Percentiles rank a stretch among this genome's conserved stretches.
These are phyloP conservation scores for Solanum commersonii DNA, from an alignment of 257 asterid genomes.

Conservation along the genomic window DNA sequence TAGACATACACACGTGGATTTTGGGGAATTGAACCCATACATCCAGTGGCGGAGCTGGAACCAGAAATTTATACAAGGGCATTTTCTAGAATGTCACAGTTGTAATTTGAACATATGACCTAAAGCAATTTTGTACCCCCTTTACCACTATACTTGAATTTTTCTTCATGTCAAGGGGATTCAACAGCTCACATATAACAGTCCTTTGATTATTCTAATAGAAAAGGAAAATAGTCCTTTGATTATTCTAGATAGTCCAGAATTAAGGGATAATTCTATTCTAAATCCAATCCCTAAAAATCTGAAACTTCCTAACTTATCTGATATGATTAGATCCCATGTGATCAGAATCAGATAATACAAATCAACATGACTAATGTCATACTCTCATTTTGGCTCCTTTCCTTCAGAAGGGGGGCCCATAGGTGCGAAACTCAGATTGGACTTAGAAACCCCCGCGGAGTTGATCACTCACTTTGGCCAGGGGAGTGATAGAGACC, in stretches of 20 bases:
- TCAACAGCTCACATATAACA: background rate
- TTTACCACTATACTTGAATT: background rate
- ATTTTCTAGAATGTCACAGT: background rate
- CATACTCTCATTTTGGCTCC: background rate
- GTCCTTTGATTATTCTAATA: background rate
- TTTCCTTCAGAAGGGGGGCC: background rate
- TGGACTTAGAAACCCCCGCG: background rate
- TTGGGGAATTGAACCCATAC: background rate
- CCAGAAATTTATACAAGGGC: background rate
- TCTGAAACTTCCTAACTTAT: background rate
- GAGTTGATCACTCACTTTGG: background rate
- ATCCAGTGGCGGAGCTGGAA: background rate
- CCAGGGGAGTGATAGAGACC: background rate
- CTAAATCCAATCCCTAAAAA: background rate
- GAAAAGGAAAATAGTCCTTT: background rate
- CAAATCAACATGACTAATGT: background rate
- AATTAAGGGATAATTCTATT: background rate
- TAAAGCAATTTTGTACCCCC: background rate
- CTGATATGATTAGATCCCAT: background rate
- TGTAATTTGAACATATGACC: background rate
- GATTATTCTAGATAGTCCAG: background rate
- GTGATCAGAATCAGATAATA: background rate
- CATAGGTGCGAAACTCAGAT: background rate
- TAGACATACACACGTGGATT: background rate
- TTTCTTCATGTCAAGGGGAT: background rate